phyloP scores from a whole-genome alignment of 2,329 filamentous ascomycete genomes.

The Apiospora arundinis region DNA sequence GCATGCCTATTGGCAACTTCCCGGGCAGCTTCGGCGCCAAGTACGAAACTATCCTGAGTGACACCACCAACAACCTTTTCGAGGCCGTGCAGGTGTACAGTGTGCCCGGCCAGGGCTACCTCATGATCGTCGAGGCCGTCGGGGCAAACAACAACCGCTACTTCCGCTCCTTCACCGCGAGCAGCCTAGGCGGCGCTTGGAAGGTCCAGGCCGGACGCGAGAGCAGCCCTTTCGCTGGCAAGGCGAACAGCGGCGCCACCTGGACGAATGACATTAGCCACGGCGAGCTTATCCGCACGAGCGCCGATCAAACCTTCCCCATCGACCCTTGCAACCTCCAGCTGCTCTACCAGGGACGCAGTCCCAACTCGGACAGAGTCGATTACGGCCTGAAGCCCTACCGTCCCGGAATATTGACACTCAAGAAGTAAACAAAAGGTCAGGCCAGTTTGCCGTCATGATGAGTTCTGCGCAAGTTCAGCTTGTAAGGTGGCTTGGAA shows the following conservation, averaged over 20 bases:
- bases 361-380: constrained; percentile 45
- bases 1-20: constrained; percentile 68
- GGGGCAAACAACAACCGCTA: constrained; percentile 60
- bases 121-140: constrained; percentile 72
- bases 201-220: constrained; percentile 62
- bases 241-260: constrained; percentile 66
- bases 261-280: constrained; percentile 74
- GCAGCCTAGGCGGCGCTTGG: constrained; percentile 62
- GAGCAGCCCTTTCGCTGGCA: constrained; percentile 68
- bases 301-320: constrained; percentile 66
- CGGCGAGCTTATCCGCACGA: constrained; percentile 64
- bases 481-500: too few relatives aligned
- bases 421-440: constrained; percentile 31
- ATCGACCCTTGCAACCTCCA: constrained; percentile 70
- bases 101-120: constrained; percentile 60
- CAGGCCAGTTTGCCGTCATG: too few relatives aligned
- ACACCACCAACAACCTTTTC: constrained; percentile 63
- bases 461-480: too few relatives aligned
- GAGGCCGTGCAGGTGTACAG: constrained; percentile 73
- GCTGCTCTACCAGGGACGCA: constrained; percentile 67
- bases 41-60: constrained; percentile 57
- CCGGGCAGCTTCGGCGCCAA: constrained; percentile 63
- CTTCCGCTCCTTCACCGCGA: constrained; percentile 71
- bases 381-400: constrained; percentile 62
- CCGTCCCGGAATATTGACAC: constrained; percentile 60